phyloP scores from a whole-genome alignment of 108 stramenopile genomes.

The Mediolabrus comicus region DNA sequence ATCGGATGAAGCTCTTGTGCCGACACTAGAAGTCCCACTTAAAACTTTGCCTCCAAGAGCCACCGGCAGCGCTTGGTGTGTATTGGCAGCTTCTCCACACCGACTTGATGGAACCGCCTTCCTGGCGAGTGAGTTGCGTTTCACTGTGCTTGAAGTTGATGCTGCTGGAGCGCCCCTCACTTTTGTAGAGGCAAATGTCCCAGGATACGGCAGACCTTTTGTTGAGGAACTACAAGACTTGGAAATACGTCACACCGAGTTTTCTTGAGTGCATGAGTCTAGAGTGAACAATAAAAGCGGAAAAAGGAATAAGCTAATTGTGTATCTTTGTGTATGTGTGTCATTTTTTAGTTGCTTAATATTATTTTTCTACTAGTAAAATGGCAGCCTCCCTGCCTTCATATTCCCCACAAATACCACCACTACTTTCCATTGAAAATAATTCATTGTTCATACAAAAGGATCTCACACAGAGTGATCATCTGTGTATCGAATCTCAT shows the following conservation, averaged over 20 bases:
- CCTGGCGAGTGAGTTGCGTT: conserved; percentile 84
- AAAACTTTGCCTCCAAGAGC: conserved; percentile 63
- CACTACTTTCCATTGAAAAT: not conserved
- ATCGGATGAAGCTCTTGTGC: conserved; percentile 86
- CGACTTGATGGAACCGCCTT: conserved; percentile 80
- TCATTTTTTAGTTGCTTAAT: too few relatives aligned
- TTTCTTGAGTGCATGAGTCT: too few relatives aligned
- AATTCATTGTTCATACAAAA: not conserved
- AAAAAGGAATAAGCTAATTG: not conserved
- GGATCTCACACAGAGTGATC: too few relatives aligned
- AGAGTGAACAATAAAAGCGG: not conserved
- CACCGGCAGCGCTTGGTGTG: conserved; percentile 81
- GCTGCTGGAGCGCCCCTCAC: conserved; percentile 57
- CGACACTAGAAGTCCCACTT: conserved; percentile 66
- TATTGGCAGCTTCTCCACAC: conserved; percentile 67
- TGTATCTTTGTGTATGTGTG: not conserved
- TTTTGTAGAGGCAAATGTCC: conserved; percentile 28
- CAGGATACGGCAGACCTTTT: conserved; percentile 55
- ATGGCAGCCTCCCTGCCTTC: not conserved
- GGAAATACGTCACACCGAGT: conserved; percentile 73
- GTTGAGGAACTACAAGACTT: conserved; percentile 89
- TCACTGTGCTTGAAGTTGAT: conserved; percentile 72
- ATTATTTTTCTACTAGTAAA: too few relatives aligned
- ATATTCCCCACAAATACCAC: not conserved
- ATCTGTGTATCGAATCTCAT: conserved; percentile 1